Evolutionary conservation across 768 basidiomycete genomes (phyloP).

Genomic region (Agaricus sinodeliciosus): DNA sequence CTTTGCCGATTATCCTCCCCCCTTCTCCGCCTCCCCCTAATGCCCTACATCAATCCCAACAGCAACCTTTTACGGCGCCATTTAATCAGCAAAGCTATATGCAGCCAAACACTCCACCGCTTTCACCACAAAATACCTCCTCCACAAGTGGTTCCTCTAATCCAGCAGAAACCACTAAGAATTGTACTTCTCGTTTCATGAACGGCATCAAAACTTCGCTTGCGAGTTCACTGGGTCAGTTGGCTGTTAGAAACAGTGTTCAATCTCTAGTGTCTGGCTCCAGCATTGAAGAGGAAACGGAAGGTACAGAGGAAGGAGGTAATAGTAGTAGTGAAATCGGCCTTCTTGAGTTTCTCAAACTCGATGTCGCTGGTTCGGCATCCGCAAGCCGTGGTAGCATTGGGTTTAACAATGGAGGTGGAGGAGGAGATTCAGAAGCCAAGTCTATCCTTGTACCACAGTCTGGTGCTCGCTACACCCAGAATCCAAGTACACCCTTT

Average conservation of each 20-base stretch:
- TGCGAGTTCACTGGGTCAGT: background rate
- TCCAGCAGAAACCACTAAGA: too few species aligned
- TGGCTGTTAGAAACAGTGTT: background rate
- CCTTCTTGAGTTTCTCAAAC: background rate
- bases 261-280: background rate
- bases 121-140: background rate
- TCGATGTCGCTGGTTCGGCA: too few species aligned
- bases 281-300: conserved; percentile 2
- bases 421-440: too few species aligned
- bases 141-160: background rate
- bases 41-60: background rate
- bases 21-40: background rate
- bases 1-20: background rate
- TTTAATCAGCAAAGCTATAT: background rate
- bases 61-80: background rate
- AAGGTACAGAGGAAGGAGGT: background rate
- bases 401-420: too few species aligned
- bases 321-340: background rate
- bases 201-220: background rate
- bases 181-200: background rate
- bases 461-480: background rate
- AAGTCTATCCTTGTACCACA: background rate
- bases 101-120: background rate
- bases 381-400: too few species aligned
- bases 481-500: background rate